Base-by-base conservation (phyloP, 2,329 filamentous ascomycete genomes). In the Aquanectria penicillioides region DNA sequence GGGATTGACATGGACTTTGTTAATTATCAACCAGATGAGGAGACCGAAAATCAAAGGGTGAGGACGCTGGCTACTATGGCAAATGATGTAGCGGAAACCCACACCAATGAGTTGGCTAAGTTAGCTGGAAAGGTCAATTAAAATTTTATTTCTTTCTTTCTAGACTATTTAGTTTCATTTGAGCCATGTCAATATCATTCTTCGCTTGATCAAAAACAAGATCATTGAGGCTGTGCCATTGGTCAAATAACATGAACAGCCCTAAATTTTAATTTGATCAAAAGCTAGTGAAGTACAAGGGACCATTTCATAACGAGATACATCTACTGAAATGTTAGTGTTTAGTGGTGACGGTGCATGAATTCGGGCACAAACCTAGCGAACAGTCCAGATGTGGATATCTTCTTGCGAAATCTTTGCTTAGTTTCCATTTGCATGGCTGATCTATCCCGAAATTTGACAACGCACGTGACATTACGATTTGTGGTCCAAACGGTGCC, bases 361-460 rank as follows among this genome's bases (percentile, higher is more conserved):
- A 26, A 31, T 17, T 1, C 3, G 8, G 22, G 11, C 5, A 49
- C 33, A 6, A n/a, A 51, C 48, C 48, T 34, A 34, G 36, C 6
- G 48, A 51, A 23, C 52, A 56, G 29, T 56, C 43, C 3, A 56
- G 9, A n/a, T 31, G n/a, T 2, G 34, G 18, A 17, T 56, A 49
- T 49, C 36, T 49, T 4, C 44, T 48, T 23, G 26, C 43, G 36
- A 56, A 56, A 6, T 43, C 52, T 26, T 33, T 56, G 20, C 52
- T 49, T 11, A 56, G 6, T 17, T 48, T 56, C 52, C 52, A 56
- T 8, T 46, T 36, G 9, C 18, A 29, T 3, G 37, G 36, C 34
- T 53, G 8, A 18, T 53, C 50, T 4, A 53, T 43, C 3, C 50
- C 50, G 28, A 53, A 53, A 6, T 5, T n/a, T 3, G 40, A 29